Conservation (phyloP, 768 basidiomycete genomes). For the Thelephora aurantiotincta region DNA sequence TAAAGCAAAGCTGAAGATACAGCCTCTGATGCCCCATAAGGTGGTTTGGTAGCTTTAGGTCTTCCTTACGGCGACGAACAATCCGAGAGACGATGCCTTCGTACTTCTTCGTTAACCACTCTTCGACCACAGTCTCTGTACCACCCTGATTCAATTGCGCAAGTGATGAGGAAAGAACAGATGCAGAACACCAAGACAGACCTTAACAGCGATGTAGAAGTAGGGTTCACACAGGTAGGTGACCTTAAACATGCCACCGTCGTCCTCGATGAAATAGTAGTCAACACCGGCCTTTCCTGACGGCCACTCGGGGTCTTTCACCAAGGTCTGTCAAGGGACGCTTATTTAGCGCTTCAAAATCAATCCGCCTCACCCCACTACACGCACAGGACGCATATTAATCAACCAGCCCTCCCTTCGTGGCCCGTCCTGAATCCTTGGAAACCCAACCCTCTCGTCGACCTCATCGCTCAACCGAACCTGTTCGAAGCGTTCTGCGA, state of each 20-base stretch:
- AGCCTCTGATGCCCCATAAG: conserved; percentile 87
- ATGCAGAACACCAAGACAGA: conserved; percentile 14
- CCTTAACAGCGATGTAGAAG: conserved; percentile 88
- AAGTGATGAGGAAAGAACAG: background rate
- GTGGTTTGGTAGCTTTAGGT: conserved; percentile 91
- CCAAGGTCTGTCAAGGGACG: conserved; percentile 42
- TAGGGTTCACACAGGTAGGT: conserved; percentile 92
- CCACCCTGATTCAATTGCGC: conserved; percentile 38
- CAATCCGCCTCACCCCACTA: background rate
- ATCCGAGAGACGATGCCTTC: conserved; percentile 78
- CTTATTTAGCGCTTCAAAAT: background rate
- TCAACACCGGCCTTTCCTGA: conserved; percentile 86
- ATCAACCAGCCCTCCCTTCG: conserved; percentile 85
- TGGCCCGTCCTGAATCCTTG: conserved; percentile 63
- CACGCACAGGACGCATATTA: conserved; percentile 92
- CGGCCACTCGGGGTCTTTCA: conserved; percentile 77
- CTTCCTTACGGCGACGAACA: conserved; percentile 76
- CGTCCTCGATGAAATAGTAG: conserved; percentile 95
- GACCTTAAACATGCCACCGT: conserved; percentile 92
- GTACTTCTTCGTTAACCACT: conserved; percentile 89
- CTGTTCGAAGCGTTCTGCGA: conserved; percentile 78
- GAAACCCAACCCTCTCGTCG: conserved; percentile 89
- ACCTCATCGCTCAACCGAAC: conserved; percentile 68
- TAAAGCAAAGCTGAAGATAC: conserved; percentile 80
- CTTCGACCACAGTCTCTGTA: conserved; percentile 81